Evolutionary conservation across 768 basidiomycete genomes (phyloP), one percentile per base, ranked within the genome.

Genomic region (Calocybe gangraenosa): DNA sequence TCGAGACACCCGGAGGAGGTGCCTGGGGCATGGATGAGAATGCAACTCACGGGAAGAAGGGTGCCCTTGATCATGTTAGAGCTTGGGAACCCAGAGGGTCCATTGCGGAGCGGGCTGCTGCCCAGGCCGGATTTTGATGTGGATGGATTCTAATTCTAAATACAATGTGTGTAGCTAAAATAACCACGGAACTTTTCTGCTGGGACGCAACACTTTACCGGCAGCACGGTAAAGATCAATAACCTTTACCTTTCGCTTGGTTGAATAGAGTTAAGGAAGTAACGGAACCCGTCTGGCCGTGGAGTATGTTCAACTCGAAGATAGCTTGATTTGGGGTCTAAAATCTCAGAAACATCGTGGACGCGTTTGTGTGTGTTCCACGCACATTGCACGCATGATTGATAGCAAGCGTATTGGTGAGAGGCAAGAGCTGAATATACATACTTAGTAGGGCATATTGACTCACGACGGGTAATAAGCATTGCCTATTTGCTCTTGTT

Each of bases 1-100:
- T 95, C 39, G 82, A 92, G 66, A 94, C 93, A 0, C 93, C 93
- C 0, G 93, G 93, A 0, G 93, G 85, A 7, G 93, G 93, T 6
- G 93, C 82, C 2, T 95, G 87, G 87, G 92, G 92, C 1, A 58
- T 50, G 13, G 53, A 56, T 8, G 68, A 69, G 44, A 64, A 58
- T 25, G 57, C 36, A 52, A 39, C 36, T 7, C 36, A 50, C 25
- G 47, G 38, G 46, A 57, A 49, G 56, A 66, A 66, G 52, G 51
- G 45, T 25, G 38, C 41, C n/a, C 47, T 48, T 35, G 51, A 47
- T 18, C 70, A 79, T 59, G 57, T 63, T 35, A 64, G 58, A 21
- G 67, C 62, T 21, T 87, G 85, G 85, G 82, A 83, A 55, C 79
- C 83, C n/a, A 65, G 85, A 45, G 84, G 85, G 0, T 86, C 83